Evolutionary conservation across 2,329 filamentous ascomycete species (phyloP).

Genomic region (Penicillium digitatum): DNA sequence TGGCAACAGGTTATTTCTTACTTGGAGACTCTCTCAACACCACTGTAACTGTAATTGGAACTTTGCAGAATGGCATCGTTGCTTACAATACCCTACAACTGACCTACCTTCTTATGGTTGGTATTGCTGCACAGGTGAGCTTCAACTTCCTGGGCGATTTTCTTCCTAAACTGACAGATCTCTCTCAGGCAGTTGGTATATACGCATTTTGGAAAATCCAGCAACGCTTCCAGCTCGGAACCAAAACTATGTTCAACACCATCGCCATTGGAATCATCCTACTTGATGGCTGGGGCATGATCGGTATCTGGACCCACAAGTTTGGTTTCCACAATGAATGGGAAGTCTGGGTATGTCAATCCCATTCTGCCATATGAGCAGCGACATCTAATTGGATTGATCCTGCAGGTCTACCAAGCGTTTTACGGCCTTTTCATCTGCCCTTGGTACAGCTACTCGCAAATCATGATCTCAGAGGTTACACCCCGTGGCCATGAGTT

Average conservation of each 20-base stretch:
- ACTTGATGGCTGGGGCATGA: constrained; percentile 57
- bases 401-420: constrained; percentile 40
- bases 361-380: neutral
- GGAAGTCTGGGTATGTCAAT: constrained; percentile 48
- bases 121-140: constrained; percentile 58
- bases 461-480: constrained; percentile 68
- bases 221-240: constrained; percentile 55
- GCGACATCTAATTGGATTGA: neutral
- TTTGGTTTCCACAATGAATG: constrained; percentile 54
- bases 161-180: neutral
- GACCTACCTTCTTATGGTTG: constrained; percentile 64
- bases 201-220: constrained; percentile 60
- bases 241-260: constrained; percentile 66
- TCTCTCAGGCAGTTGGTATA: constrained; percentile 50
- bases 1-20: constrained; percentile 55
- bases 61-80: constrained; percentile 62
- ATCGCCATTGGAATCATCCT: constrained; percentile 60
- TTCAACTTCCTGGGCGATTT: neutral
- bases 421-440: constrained; percentile 65
- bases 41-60: constrained; percentile 64
- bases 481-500: constrained; percentile 66
- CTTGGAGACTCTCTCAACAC: constrained; percentile 68
- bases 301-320: constrained; percentile 53
- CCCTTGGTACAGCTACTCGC: constrained; percentile 67
- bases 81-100: constrained; percentile 61